Evolutionary conservation across 179 eudicot species (phyloP), one percentile per base, ranked within the genome.

Genomic region (Silene vulgaris): DNA sequence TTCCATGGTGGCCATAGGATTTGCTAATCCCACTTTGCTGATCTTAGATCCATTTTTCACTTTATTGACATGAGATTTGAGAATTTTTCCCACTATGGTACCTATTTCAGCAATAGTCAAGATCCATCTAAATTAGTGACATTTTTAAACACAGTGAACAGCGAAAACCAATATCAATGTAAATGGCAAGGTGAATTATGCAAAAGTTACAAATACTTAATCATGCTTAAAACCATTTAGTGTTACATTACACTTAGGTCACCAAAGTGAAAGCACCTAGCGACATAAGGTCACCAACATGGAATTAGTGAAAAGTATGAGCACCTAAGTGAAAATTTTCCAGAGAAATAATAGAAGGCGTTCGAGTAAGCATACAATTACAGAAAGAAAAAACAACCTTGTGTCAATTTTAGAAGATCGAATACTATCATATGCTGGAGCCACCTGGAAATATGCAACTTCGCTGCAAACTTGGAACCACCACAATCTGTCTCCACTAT

Each of bases 381-480:
- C 28, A 48, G 56, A 64, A 60, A 19, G 64, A 60, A 5, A 62
- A 74, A 26, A 81, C 85, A 71, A 82, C 99, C 85, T 92, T 35
- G 89, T 80, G 81, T 96, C 88, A 72, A 96, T 82, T 79, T 86
- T 90, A 70, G 97, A 86, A 73, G 99, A 93, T 73, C 97, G 93
- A 74, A 96, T 78, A 75, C 97, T 93, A 76, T 96, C 97, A 76
- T 90, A 90, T 75, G 82, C 65, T 8, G 99, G 97, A 60, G 99
- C 99, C 76, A 96, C 97, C 87, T 96, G 99, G 83, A 96, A 96
- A 84, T 90, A 96, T 76, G 99, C 99, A 80, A 96, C 97, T 89
- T 96, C 99, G 50, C 90, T 92, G 80, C 97, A 93, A 65, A 96
- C 99, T 88, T 96, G 99, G 89, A 96, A 96, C 99, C 99, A 96